phyloP scores from a whole-genome alignment of 164 flowering plant genomes.

The Stephania yunnanensis region DNA sequence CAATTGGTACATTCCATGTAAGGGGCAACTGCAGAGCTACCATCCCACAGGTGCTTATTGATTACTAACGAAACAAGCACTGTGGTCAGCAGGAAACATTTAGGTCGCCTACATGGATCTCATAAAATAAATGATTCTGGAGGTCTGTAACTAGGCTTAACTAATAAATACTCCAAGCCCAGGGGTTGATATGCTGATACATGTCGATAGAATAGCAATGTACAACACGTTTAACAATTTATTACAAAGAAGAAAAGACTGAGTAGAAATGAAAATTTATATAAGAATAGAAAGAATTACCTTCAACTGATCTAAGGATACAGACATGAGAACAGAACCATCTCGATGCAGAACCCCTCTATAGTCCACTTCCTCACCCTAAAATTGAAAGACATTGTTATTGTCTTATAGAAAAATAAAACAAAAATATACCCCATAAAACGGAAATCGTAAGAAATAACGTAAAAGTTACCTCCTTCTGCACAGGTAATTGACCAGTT shows the following conservation, averaged over 20 bases:
- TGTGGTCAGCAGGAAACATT: neutral
- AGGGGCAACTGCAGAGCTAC: neutral
- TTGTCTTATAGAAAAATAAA: neutral
- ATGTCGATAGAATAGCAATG: neutral
- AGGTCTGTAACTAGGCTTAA: neutral
- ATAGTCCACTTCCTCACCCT: conserved; percentile 97
- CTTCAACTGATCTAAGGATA: conserved; percentile 82
- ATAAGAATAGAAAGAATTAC: conserved; percentile 24
- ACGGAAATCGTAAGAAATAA: neutral
- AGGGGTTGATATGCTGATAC: neutral
- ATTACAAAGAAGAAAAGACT: neutral
- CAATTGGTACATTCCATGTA: neutral
- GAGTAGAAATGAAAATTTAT: neutral
- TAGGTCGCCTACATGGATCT: neutral
- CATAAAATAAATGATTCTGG: neutral
- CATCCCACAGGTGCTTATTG: neutral
- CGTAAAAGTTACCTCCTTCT: conserved; percentile 66
- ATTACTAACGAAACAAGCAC: neutral
- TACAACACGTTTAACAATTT: neutral
- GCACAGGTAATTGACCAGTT: conserved; percentile 79
- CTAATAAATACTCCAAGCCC: neutral
- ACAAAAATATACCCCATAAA: neutral
- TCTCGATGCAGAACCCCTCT: conserved; percentile 95
- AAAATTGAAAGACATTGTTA: conserved; percentile 7
- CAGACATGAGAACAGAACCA: conserved; percentile 95